These are phyloP conservation scores for Saccharum hybrid DNA, from an alignment of 202 grass and related monocot species.

Conservation along the genomic window DNA sequence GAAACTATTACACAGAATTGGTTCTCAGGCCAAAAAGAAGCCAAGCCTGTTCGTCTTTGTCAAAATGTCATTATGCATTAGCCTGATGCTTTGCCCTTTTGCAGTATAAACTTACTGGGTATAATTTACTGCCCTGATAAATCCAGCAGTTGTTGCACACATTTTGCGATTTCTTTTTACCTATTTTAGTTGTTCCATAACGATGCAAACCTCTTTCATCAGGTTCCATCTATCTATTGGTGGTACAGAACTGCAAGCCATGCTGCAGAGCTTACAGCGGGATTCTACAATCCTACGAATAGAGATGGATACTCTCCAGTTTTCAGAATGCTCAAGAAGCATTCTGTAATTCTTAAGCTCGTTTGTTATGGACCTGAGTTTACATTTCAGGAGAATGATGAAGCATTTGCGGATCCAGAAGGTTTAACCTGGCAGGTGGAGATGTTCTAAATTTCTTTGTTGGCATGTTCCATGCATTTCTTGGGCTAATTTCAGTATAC, in stretches of 20 bases:
- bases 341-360: slow-evolving; percentile 72
- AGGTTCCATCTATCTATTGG: slow-evolving; percentile 90
- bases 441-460: slow-evolving; percentile 21
- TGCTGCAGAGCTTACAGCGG: slow-evolving; percentile 89
- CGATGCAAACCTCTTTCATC: slow-evolving; percentile 19
- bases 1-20: background rate
- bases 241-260: slow-evolving; percentile 87
- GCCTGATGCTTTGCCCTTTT: background rate
- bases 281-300: slow-evolving; percentile 90
- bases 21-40: slow-evolving; percentile 12
- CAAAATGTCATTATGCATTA: slow-evolving; percentile 23
- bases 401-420: slow-evolving; percentile 68
- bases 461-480: background rate
- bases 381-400: slow-evolving; percentile 53
- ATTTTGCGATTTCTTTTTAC: slow-evolving; percentile 20
- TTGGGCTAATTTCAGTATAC: slow-evolving; percentile 6
- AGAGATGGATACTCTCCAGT: slow-evolving; percentile 81
- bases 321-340: slow-evolving; percentile 80
- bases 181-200: slow-evolving; percentile 33
- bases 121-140: slow-evolving; percentile 29
- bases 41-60: background rate
- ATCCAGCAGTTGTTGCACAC: slow-evolving; percentile 2
- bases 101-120: slow-evolving; percentile 6
- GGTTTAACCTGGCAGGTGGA: slow-evolving; percentile 87
- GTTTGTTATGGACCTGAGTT: slow-evolving; percentile 58